Percentiles rank a stretch among this genome's conserved stretches.
Conservation (phyloP, 805 yeast species). For the Candida parachauliodes region DNA sequence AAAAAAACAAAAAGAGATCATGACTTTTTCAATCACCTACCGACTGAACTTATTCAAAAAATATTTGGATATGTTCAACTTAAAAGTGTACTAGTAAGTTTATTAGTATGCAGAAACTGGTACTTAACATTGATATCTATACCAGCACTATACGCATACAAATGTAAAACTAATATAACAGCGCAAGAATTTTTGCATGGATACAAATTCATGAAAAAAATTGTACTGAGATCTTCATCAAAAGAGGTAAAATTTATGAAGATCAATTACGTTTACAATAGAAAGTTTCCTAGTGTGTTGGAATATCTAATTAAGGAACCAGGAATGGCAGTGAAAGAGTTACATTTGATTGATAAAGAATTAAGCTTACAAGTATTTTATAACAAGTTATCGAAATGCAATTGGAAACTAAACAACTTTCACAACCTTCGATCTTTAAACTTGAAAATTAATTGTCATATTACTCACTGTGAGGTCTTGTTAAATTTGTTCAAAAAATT, state of each 20-base stretch:
- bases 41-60: conserved; percentile 26
- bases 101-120: conserved; percentile 33
- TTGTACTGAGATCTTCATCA: conserved; percentile 15
- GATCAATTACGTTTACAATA: conserved; percentile 19
- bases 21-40: conserved; percentile 28
- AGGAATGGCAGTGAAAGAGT: conserved; percentile 15
- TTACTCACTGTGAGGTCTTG: conserved; percentile 16
- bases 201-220: conserved; percentile 21
- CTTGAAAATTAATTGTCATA: conserved; percentile 25
- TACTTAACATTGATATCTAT: conserved; percentile 21
- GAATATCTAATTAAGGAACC: conserved; percentile 23
- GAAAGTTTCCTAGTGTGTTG: conserved; percentile 23
- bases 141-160: conserved; percentile 22
- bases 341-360: conserved; percentile 27
- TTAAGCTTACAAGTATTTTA: conserved; percentile 24
- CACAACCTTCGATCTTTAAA: conserved; percentile 18
- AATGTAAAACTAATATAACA: conserved; percentile 21
- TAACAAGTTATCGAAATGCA: conserved; percentile 19
- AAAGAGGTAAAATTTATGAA: conserved; percentile 18
- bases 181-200: conserved; percentile 31
- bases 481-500: conserved; percentile 23
- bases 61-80: conserved; percentile 23
- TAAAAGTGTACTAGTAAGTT: conserved; percentile 23
- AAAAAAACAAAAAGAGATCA: neutral
- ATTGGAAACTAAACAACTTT: conserved; percentile 25